Evolutionary conservation across 2,329 filamentous ascomycete species (phyloP).

Genomic region (Paecilomyces formosus): DNA sequence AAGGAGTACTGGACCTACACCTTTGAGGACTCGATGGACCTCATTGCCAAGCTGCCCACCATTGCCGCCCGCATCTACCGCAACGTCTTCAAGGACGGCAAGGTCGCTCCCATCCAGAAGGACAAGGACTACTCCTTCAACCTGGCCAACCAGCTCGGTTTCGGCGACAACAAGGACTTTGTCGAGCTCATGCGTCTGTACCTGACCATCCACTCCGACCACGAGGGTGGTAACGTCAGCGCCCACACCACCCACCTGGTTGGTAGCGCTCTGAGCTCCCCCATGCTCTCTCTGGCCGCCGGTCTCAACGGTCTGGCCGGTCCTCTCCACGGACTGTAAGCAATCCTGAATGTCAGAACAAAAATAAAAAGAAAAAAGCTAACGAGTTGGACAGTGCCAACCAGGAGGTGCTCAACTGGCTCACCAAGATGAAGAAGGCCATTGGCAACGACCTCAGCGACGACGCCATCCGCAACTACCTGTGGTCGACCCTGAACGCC

Average conservation of each 20-base stretch:
- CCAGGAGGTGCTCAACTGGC: constrained; percentile 99
- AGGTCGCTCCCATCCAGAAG: constrained; percentile 91
- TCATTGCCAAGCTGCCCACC: constrained; percentile 98
- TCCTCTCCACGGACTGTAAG: constrained; percentile 83
- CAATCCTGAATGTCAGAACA: constrained; percentile 3
- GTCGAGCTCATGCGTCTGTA: constrained; percentile 98
- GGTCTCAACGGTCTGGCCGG: constrained; percentile 97
- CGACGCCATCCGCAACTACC: constrained; percentile 94
- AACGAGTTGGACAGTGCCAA: constrained; percentile 55
- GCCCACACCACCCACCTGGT: constrained; percentile 99
- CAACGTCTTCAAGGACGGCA: constrained; percentile 99
- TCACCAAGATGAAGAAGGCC: constrained; percentile 95
- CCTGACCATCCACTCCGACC: constrained; percentile 99
- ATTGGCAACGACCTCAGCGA: constrained; percentile 94
- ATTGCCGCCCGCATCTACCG: constrained; percentile 99
- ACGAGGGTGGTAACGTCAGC: constrained; percentile 98
- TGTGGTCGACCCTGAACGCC: constrained; percentile 92
- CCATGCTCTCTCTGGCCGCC: constrained; percentile 91
- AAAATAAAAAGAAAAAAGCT: constrained; percentile 4
- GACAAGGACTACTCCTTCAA: constrained; percentile 99
- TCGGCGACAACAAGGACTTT: constrained; percentile 90
- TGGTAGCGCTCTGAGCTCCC: constrained; percentile 90
- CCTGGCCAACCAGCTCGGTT: constrained; percentile 99
- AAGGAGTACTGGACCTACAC: constrained; percentile 99
- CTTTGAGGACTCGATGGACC: constrained; percentile 99